Evolutionary conservation across 2,329 filamentous ascomycete species (phyloP).

Genomic region (Colletotrichum gigasporum): DNA sequence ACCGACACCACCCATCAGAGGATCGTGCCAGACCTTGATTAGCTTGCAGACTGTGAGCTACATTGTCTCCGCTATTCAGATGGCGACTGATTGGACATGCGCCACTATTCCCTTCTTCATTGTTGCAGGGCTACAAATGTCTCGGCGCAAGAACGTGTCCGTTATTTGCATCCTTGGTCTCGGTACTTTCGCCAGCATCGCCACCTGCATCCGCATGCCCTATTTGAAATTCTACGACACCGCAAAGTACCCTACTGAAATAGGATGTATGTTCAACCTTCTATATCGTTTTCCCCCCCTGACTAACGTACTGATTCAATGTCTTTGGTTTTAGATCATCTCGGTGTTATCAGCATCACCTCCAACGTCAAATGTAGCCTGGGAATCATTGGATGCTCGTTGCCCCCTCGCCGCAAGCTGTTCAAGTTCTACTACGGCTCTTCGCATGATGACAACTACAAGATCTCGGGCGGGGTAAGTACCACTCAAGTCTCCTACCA

Average conservation of each 20-base stretch:
- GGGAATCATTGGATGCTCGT: slow-evolving; percentile 11
- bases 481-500: not conserved
- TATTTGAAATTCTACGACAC: slow-evolving; percentile 14
- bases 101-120: slow-evolving; percentile 42
- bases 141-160: slow-evolving; percentile 33
- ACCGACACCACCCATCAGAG: slow-evolving; percentile 1
- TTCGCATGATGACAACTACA: not conserved
- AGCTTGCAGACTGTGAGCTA: slow-evolving; percentile 32
- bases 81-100: slow-evolving; percentile 39
- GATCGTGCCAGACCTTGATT: slow-evolving; percentile 13
- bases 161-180: slow-evolving; percentile 11
- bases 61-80: slow-evolving; percentile 35
- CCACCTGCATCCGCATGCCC: slow-evolving; percentile 6
- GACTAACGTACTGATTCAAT: not conserved
- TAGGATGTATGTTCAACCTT: not conserved
- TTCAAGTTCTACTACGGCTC: slow-evolving; percentile 18
- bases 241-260: not conserved
- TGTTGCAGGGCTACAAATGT: slow-evolving; percentile 38
- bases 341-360: slow-evolving; percentile 6
- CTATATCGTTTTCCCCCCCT: not conserved
- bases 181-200: not conserved
- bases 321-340: not conserved
- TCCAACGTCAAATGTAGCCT: slow-evolving; percentile 5
- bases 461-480: slow-evolving; percentile 4
- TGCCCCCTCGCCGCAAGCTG: not conserved